Conservation (phyloP, 352 stramenopile species). For the Phytophthora crassamura region DNA sequence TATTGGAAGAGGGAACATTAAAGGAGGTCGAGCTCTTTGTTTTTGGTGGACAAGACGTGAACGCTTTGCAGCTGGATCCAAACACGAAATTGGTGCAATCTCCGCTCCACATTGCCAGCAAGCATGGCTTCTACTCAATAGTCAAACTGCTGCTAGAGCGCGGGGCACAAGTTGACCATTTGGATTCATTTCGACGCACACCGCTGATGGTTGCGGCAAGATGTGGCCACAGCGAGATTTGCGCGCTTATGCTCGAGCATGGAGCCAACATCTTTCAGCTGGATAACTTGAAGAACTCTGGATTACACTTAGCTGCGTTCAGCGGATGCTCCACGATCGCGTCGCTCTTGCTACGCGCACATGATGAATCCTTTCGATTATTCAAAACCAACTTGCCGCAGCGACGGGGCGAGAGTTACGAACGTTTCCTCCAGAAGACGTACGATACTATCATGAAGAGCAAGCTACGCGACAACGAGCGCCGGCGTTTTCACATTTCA, state of each 20-base stretch:
- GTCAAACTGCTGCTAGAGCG: slow-evolving; percentile 55
- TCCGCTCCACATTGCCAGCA: slow-evolving; percentile 66
- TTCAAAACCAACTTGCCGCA: slow-evolving; percentile 53
- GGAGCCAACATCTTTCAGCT: slow-evolving; percentile 51
- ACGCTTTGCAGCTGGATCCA: slow-evolving; percentile 43
- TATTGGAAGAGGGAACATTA: slow-evolving; percentile 52
- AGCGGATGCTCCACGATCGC: slow-evolving; percentile 51
- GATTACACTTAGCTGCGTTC: slow-evolving; percentile 71
- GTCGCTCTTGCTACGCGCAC: slow-evolving; percentile 48
- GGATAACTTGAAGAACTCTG: slow-evolving; percentile 74
- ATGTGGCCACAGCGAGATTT: slow-evolving; percentile 59
- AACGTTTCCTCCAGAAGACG: slow-evolving; percentile 41
- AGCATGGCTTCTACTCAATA: slow-evolving; percentile 48
- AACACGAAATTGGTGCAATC: slow-evolving; percentile 46
- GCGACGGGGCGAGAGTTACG: slow-evolving; percentile 38
- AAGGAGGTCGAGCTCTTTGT: slow-evolving; percentile 72
- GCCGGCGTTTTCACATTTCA: slow-evolving; percentile 63
- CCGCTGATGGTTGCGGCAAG: slow-evolving; percentile 68
- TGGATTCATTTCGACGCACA: slow-evolving; percentile 64
- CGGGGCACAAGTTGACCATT: slow-evolving; percentile 50
- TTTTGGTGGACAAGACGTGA: slow-evolving; percentile 65
- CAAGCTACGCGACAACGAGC: slow-evolving; percentile 73
- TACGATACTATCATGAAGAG: slow-evolving; percentile 58
- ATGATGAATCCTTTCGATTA: slow-evolving; percentile 56
- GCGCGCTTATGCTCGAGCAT: slow-evolving; percentile 47